Conservation (phyloP, 2,329 filamentous ascomycete genomes). For the Aureobasidium sp. region DNA sequence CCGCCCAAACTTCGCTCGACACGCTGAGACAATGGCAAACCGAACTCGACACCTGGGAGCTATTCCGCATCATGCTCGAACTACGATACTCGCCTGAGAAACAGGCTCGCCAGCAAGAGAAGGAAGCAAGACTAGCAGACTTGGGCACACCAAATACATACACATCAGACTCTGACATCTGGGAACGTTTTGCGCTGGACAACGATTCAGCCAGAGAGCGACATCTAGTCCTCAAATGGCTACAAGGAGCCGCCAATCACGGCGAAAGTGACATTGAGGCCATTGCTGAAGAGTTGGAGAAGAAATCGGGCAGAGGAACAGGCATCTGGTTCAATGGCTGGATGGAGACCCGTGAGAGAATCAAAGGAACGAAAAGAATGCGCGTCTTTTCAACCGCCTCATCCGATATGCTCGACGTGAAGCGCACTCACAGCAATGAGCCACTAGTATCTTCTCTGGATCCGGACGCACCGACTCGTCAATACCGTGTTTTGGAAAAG, state of each 20-base stretch:
- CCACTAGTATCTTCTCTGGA: constrained; percentile 79
- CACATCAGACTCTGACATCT: constrained; percentile 53
- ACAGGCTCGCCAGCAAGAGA: constrained; percentile 24
- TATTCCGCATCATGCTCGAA: constrained; percentile 62
- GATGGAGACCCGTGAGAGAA: constrained; percentile 81
- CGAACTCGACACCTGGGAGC: constrained; percentile 85
- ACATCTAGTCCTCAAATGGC: constrained; percentile 72
- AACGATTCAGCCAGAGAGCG: constrained; percentile 70
- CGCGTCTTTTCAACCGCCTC: constrained; percentile 40
- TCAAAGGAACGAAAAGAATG: constrained; percentile 82
- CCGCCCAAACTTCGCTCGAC: constrained; percentile 38
- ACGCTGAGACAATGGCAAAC: constrained; percentile 59
- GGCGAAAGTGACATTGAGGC: constrained; percentile 64
- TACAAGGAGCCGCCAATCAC: constrained; percentile 65
- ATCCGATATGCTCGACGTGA: constrained; percentile 44
- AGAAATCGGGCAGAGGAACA: constrained; percentile 58
- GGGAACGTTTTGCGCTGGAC: constrained; percentile 63
- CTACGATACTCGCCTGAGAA: constrained; percentile 50
- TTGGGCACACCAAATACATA: constrained; percentile 36
- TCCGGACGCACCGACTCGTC: constrained; percentile 78
- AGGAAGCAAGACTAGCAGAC: constrained; percentile 23
- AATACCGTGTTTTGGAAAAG: constrained; percentile 65
- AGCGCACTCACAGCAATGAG: constrained; percentile 44
- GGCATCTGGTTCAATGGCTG: constrained; percentile 82
- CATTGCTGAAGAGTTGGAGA: constrained; percentile 61